These are phyloP conservation scores for Gastrolobium bilobum DNA, from an alignment of 306 rosid species.

Conservation along the genomic window DNA sequence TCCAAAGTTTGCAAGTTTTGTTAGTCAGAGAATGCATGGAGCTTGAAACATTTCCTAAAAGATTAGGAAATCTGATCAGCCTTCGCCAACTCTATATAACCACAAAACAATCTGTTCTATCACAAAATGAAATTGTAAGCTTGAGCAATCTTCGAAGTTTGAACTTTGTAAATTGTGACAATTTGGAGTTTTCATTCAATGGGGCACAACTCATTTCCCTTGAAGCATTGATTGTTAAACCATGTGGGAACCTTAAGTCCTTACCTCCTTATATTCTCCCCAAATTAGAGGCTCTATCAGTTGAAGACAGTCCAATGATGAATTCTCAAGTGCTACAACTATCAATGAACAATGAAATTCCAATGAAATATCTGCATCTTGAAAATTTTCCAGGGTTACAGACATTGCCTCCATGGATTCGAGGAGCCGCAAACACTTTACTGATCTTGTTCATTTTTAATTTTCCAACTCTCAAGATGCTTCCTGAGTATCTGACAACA, in stretches of 20 bases:
- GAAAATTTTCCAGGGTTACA: not conserved
- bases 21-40: not conserved
- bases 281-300: not conserved
- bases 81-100: constrained; percentile 20
- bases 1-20: constrained; percentile 30
- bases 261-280: not conserved
- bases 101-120: constrained; percentile 13
- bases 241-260: not conserved
- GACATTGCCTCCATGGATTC: constrained; percentile 20
- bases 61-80: constrained; percentile 7
- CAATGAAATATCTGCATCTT: constrained; percentile 13
- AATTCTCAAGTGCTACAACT: too few relatives aligned
- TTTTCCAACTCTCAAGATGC: not conserved
- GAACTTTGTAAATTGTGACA: not conserved
- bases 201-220: not conserved
- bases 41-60: constrained; percentile 18
- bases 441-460: not conserved
- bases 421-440: not conserved
- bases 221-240: not conserved
- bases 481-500: not conserved
- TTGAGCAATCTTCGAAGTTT: constrained; percentile 10
- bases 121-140: not conserved
- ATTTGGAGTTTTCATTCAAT: not conserved
- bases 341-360: not conserved
- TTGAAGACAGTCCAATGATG: not conserved